Evolutionary conservation across 345 rosid species (phyloP), one percentile per base, ranked within the genome.

Genomic region (Salix dunnii): DNA sequence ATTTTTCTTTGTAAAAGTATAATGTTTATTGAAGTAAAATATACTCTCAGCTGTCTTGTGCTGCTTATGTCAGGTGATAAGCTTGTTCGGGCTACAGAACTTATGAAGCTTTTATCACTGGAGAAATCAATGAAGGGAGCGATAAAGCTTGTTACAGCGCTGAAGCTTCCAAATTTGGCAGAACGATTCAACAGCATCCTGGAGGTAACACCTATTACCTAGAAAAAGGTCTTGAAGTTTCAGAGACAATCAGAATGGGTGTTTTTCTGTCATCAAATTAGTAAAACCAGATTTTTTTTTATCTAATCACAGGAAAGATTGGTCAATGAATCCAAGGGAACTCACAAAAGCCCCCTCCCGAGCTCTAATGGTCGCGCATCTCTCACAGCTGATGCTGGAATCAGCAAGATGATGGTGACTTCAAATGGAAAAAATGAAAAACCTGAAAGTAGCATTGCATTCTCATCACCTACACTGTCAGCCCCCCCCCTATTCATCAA

Each of bases 81-180:
- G 82, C 91, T 96, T 62, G 87, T 80, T 40, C 87, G 92, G 84
- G 99, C 98, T 53, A 82, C 89, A 1, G 98, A 93, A 86, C 89
- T 96, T 18, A 90, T 89, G 83, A 90, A 77, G 84, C 93, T 93
- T 75, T 76, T 93, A 82, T 78, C 92, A 27, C 76, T 89, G 25
- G 97, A 92, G 65, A 93, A 93, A 84, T 92, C 94, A 33, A 86
- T 96, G 82, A 90, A 83, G 85, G 99, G 94, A 64, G 97, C 99
- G 31, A 91, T 93, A 81, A 91, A 91, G 86, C 91, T 96, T 38
- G 98, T 89, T 23, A 92, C 97, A 49, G 89, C 91, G 74, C 85
- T 96, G 82, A 93, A 93, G 89, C 96, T 93, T 78, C 99, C 98
- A 9, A 90, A 86, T 84, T 83, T 96, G 79, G 99, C 97, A 1